Evolutionary conservation across 2,329 filamentous ascomycete genomes (phyloP), one percentile per base, ranked within the genome.

Genomic region (Nemania abortiva): DNA sequence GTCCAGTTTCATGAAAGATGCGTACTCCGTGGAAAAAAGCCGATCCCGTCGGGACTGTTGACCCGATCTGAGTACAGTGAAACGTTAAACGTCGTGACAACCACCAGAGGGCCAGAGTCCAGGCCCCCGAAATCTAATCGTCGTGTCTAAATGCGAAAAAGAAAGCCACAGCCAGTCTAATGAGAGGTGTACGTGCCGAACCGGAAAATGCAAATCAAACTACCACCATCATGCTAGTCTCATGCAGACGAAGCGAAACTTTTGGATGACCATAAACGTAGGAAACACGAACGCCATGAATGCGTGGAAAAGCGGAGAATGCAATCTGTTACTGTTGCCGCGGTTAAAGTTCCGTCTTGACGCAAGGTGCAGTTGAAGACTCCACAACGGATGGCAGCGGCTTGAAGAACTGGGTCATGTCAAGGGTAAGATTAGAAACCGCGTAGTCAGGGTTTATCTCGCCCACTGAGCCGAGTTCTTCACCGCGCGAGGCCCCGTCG

Each of bases 361-460:
- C 81, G 73, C 79, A 79, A 69, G 81, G 76, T 66, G 81, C 82
- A 69, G 79, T 80, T 73, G 82, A 79, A 69, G 82, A 81, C 70
- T 82, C 82, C 71, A 82, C 82, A 72, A 82, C 80, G 70, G 78
- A 79, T 70, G 83, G 80, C 74, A 87, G 77, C 84, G 90, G 90
- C 75, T 86, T 88, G 79, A 93, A 93, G 59, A 94, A 83, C 74
- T 89, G 84, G 76, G 89, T 88, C 90, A 93, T 92, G 79, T 93
- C 88, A 69, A 93, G 83, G 7, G 89, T 91, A 73, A 91, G 83
- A 77, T 91, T 86, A 72, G 84, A 83, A 49, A 88, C 82, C 6
- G 89, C 90, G 76, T 90, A 93, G 66, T 87, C 85, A 71, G 90
- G 87, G 76, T 92, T 89, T 70, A 93, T 91, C 64, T 90, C 87